Base-by-base conservation (phyloP, 805 yeast species). In the Cyberlindnera euphorbiiphila region DNA sequence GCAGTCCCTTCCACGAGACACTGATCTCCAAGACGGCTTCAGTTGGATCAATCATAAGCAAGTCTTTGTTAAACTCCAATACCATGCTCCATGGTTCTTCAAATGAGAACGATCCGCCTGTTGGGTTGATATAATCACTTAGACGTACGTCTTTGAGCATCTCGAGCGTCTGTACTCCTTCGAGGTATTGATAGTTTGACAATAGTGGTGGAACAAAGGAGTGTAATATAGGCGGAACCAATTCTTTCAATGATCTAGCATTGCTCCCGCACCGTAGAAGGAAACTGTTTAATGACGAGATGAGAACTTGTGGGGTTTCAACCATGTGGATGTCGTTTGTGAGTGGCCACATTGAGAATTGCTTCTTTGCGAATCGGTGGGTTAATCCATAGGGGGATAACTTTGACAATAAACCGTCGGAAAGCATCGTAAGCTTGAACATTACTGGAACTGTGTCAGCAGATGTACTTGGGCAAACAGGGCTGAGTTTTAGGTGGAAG, bases 291-390 rank as follows among this genome's bases (percentile, higher is more conserved):
- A 50, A 30, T 4, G 46, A 23, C 1, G 56, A 46, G 0, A 50
- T 11, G 11, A 51, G 35, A 4, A 51, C 50, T 10, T 42, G 49
- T 4, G 32, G 43, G 31, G 50, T 47, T 13, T 34, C 30, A 5
- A 46, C 32, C 37, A 44, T 50, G 37, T 50, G 54, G 22, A 51
- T 51, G 27, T 50, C 45, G 29, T 49, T 50, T 12, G 49, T 50
- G 28, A 51, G 34, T 9, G 56, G 56, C 56, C 56, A 51, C n/a
- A 30, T 7, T 11, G 47, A 29, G 33, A 47, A 51, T 9, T 37
- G 42, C n/a, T 48, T 46, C 19, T 29, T 31, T 5, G 14, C 20
- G 25, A 14, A 44, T 36, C 29, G 46, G 39, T n/a, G 49, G 21
- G 16, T 32, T 10, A 35, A 15, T 5, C 34, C 43, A 22, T 40